phyloP scores from a whole-genome alignment of 805 yeast genomes.

The Myxozyma melibiosi region DNA sequence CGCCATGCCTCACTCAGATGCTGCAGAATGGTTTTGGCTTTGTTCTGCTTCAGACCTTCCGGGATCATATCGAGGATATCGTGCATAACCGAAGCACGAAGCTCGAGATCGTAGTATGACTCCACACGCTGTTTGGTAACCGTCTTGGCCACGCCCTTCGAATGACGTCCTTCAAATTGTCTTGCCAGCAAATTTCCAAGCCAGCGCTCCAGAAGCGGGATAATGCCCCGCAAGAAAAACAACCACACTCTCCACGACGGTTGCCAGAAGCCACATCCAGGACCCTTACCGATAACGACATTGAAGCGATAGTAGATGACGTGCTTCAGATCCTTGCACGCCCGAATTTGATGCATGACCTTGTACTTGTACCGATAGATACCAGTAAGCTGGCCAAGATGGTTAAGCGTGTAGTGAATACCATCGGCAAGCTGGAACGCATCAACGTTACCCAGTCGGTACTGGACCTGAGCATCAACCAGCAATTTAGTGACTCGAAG shows the following conservation, averaged over 20 bases:
- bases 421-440: conserved; percentile 96
- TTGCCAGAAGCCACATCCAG: conserved; percentile 99
- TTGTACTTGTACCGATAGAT: conserved; percentile 94
- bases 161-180: conserved; percentile 93
- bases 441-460: conserved; percentile 84
- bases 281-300: conserved; percentile 88
- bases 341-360: conserved; percentile 97
- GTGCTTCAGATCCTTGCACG: conserved; percentile 94
- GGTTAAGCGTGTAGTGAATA: conserved; percentile 83
- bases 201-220: conserved; percentile 94
- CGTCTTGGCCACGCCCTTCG: conserved; percentile 89
- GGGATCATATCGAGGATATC: conserved; percentile 98
- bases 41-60: conserved; percentile 84
- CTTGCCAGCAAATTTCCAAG: conserved; percentile 85
- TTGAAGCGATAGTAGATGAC: conserved; percentile 85
- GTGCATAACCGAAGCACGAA: conserved; percentile 91
- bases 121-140: conserved; percentile 95
- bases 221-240: conserved; percentile 84
- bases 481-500: conserved; percentile 78
- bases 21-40: conserved; percentile 83
- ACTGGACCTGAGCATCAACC: conserved; percentile 94
- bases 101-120: conserved; percentile 89
- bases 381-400: conserved; percentile 94
- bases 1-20: conserved; percentile 99
- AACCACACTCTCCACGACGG: conserved; percentile 99